Evolutionary conservation across 2,329 filamentous ascomycete genomes (phyloP), one percentile per base, ranked within the genome.

Genomic region (Fusarium verticillioides): DNA sequence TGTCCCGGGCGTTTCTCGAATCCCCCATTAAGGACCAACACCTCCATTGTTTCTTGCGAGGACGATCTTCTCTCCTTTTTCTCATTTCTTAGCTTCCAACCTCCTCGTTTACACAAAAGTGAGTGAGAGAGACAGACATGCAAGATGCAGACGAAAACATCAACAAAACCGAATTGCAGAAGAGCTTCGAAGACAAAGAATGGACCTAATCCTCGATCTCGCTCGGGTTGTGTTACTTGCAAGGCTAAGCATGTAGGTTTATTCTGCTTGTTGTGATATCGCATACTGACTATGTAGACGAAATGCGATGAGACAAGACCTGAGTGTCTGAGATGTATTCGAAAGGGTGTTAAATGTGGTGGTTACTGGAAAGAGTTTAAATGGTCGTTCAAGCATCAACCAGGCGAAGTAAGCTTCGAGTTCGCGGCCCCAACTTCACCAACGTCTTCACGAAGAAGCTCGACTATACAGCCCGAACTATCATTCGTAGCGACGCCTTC

Each of bases 381-480:
- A 42, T 84, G 83, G 83, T 84, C 83, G 0, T 84, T 82, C 69
- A 84, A 84, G 49, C 81, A 84, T 62, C 82, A 84, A 58, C 75
- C 78, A 1, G 69, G 62, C 56, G 63, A 74, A n/a, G 58, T 58
- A 28, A 66, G 72, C 13, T 60, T 75, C 40, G 58, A 68, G 37
- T 42, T 69, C 30, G 39, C 69, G 9, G 50, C 65, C 19, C 60
- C 39, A 15, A 18, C 62, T 11, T 75, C 69, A 7, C 72, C 64
- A 2, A 57, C 65, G 7, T 43, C 68, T 11, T 74, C 69, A 1
- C 58, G 57, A 30, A 47, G 64, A 57, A 58, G 56, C 1, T 73
- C 71, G 12, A 67, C 64, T 23, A 37, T 46, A 10, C 70, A 65
- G 9, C n/a, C 66, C 28, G 67, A 72, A 15, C 61, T 49, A 6